phyloP scores from a whole-genome alignment of 345 rosid genomes.

The Litchi chinensis region DNA sequence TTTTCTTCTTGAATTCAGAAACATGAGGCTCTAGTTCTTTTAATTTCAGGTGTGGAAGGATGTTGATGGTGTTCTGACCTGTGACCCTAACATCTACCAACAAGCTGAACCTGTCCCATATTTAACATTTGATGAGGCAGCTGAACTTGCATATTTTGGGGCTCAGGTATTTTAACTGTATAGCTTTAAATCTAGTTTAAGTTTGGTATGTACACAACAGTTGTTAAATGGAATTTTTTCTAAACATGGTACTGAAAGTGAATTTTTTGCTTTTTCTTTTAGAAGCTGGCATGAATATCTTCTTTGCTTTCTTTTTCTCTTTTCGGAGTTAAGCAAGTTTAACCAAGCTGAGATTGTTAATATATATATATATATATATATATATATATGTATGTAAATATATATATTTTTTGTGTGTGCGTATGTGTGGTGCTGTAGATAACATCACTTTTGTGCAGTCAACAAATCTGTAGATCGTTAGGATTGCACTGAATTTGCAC shows the following conservation, averaged over 20 bases:
- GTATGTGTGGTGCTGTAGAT: not conserved
- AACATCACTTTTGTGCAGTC: not conserved
- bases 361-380: too few species aligned
- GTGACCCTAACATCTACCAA: constrained; percentile 88
- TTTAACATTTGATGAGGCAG: constrained; percentile 97
- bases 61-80: constrained; percentile 98
- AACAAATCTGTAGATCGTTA: not conserved
- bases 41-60: constrained; percentile 94
- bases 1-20: constrained; percentile 13
- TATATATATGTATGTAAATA: too few species aligned
- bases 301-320: not conserved
- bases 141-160: constrained; percentile 99
- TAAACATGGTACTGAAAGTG: constrained; percentile 6
- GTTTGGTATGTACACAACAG: not conserved
- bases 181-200: constrained; percentile 5
- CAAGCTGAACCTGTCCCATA: constrained; percentile 80
- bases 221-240: not conserved
- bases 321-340: not conserved
- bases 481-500: not conserved
- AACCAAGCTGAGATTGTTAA: not conserved
- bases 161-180: constrained; percentile 63
- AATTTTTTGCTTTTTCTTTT: not conserved
- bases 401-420: too few species aligned
- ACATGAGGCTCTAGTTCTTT: not conserved
- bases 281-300: not conserved